Evolutionary conservation across 345 rosid species (phyloP).

Genomic region (Rhizophora apiculata): DNA sequence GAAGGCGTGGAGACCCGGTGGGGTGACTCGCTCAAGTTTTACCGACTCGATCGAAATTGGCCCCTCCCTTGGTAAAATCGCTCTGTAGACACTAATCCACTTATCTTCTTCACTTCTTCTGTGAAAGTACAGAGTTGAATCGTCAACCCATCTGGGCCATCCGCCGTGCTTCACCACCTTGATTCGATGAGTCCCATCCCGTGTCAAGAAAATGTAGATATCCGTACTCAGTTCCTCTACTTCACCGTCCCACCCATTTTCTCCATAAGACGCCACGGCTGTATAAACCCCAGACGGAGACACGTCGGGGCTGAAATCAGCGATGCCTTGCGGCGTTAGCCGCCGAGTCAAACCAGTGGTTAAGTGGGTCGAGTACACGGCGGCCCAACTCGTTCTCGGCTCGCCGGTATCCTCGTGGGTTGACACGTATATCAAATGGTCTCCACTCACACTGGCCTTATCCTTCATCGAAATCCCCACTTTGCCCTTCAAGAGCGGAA

Average conservation of each 20-base stretch:
- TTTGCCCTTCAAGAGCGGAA: slow-evolving; percentile 44
- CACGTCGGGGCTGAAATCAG: slow-evolving; percentile 82
- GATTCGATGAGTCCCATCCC: slow-evolving; percentile 65
- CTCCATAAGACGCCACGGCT: slow-evolving; percentile 75
- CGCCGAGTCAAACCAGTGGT: slow-evolving; percentile 56
- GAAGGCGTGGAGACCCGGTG: slow-evolving; percentile 76
- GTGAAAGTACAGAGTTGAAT: slow-evolving; percentile 67
- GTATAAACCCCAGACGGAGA: slow-evolving; percentile 73
- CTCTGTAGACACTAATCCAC: slow-evolving; percentile 80
- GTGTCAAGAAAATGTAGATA: slow-evolving; percentile 65
- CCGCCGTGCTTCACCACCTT: slow-evolving; percentile 83
- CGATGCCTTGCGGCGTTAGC: slow-evolving; percentile 60
- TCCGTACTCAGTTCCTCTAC: slow-evolving; percentile 71
- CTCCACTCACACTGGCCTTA: slow-evolving; percentile 56
- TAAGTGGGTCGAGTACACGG: slow-evolving; percentile 68
- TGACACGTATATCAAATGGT: slow-evolving; percentile 61
- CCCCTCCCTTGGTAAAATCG: slow-evolving; percentile 35
- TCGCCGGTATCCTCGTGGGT: slow-evolving; percentile 66
- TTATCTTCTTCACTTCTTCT: slow-evolving; percentile 53
- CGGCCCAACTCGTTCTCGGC: slow-evolving; percentile 77
- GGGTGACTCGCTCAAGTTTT: slow-evolving; percentile 59
- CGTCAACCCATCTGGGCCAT: slow-evolving; percentile 91
- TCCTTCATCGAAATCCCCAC: slow-evolving; percentile 63
- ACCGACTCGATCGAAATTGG: slow-evolving; percentile 41
- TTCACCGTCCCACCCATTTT: slow-evolving; percentile 67